A percentile compares a stretch with the other conserved stretches of the same genome.
Conservation (phyloP, 768 basidiomycete genomes). For the Termitomyces sp. region DNA sequence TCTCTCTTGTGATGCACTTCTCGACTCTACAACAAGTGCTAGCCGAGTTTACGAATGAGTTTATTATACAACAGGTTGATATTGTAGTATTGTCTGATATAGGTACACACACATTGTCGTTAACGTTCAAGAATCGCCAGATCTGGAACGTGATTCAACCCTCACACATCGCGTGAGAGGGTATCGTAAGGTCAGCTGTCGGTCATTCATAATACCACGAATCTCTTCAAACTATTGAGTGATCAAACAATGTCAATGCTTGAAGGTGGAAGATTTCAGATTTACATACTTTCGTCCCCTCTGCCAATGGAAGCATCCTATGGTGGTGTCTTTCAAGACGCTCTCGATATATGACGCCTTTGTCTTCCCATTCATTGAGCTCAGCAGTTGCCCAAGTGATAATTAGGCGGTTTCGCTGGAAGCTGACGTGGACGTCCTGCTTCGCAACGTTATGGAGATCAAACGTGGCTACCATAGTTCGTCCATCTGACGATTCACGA, state of each 20-base stretch:
- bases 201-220: slow-evolving; percentile 58
- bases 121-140: slow-evolving; percentile 30
- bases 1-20: not conserved
- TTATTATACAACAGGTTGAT: slow-evolving; percentile 5
- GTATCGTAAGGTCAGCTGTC: slow-evolving; percentile 57
- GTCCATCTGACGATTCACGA: slow-evolving; percentile 66
- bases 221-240: slow-evolving; percentile 64
- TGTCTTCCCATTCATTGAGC: slow-evolving; percentile 56
- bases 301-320: slow-evolving; percentile 65
- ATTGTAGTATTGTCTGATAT: slow-evolving; percentile 3
- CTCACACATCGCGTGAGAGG: slow-evolving; percentile 51
- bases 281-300: slow-evolving; percentile 58
- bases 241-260: not conserved
- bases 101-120: not conserved
- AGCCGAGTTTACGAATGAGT: not conserved
- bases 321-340: slow-evolving; percentile 57
- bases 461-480: slow-evolving; percentile 65
- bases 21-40: not conserved
- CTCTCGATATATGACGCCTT: slow-evolving; percentile 56
- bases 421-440: slow-evolving; percentile 73
- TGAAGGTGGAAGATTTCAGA: not conserved
- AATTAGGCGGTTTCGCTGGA: slow-evolving; percentile 53
- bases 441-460: slow-evolving; percentile 66
- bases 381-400: slow-evolving; percentile 63
- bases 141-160: slow-evolving; percentile 36